Evolutionary conservation across 1,284 basidiomycete genomes (phyloP).

Genomic region (Rhodotorula sp.): DNA sequence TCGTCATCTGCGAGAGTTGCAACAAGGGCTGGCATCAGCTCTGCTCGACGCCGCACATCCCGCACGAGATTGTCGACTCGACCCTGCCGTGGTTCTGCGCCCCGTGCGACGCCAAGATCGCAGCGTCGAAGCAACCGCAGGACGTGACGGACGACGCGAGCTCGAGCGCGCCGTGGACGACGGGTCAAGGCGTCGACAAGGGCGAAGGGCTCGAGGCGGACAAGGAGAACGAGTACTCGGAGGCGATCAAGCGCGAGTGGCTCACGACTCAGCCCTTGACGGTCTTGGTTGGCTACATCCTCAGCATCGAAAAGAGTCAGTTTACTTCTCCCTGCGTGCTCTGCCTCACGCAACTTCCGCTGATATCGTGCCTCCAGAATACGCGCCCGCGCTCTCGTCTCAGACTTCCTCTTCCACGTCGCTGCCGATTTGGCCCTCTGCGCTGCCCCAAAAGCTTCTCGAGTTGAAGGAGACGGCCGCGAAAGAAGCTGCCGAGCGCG

Average conservation of each 20-base stretch:
- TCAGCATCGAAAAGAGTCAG: conserved; percentile 36
- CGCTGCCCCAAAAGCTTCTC: conserved; percentile 8
- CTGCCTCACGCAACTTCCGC: not conserved
- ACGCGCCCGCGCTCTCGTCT: conserved; percentile 3
- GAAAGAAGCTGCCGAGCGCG: conserved; percentile 20
- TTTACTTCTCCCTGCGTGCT: not conserved
- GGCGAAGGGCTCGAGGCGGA: conserved; percentile 7
- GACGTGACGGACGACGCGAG: conserved; percentile 13
- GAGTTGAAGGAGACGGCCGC: not conserved
- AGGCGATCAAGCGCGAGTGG: conserved; percentile 35
- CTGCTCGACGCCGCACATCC: conserved; percentile 24
- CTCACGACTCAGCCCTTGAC: conserved; percentile 30
- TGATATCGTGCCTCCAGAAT: conserved; percentile 12
- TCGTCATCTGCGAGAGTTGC: conserved; percentile 39
- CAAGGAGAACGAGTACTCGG: conserved; percentile 16
- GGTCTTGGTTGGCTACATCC: conserved; percentile 29
- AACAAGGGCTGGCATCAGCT: conserved; percentile 36
- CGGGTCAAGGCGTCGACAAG: conserved; percentile 4
- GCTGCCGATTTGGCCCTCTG: conserved; percentile 34
- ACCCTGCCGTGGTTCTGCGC: conserved; percentile 32
- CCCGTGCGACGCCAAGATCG: conserved; percentile 31
- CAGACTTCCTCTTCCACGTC: conserved; percentile 5
- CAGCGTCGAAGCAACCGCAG: not conserved
- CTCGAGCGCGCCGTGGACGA: not conserved
- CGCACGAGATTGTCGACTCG: conserved; percentile 28